Evolutionary conservation across 805 yeast genomes (phyloP).

Genomic region (Tetrapisispora phaffii): DNA sequence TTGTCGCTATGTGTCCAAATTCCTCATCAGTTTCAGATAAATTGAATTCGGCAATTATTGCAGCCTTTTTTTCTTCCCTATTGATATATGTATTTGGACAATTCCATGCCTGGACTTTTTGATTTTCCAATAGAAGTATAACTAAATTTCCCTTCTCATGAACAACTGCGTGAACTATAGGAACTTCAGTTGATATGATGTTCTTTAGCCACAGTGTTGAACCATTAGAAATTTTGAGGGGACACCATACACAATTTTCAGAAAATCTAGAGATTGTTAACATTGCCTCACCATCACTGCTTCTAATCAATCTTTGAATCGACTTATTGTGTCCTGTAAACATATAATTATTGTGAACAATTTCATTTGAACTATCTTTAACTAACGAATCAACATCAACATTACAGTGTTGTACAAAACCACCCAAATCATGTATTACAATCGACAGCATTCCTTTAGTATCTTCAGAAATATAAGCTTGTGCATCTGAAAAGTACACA

Average conservation of each 20-base stretch:
- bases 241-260: slow-evolving; percentile 51
- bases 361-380: background rate
- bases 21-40: slow-evolving; percentile 1
- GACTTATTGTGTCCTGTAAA: slow-evolving; percentile 85
- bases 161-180: slow-evolving; percentile 40
- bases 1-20: slow-evolving; percentile 18
- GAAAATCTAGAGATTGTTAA: slow-evolving; percentile 49
- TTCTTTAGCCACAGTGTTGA: slow-evolving; percentile 34
- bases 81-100: slow-evolving; percentile 29
- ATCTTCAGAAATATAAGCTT: slow-evolving; percentile 15
- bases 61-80: slow-evolving; percentile 5
- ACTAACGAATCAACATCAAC: slow-evolving; percentile 20
- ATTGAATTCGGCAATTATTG: slow-evolving; percentile 10
- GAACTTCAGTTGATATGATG: slow-evolving; percentile 35
- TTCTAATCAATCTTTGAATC: slow-evolving; percentile 53
- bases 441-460: slow-evolving; percentile 29
- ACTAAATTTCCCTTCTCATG: slow-evolving; percentile 40
- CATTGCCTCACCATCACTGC: slow-evolving; percentile 54
- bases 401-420: slow-evolving; percentile 30
- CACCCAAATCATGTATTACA: slow-evolving; percentile 38
- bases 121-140: slow-evolving; percentile 35
- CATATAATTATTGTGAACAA: slow-evolving; percentile 33
- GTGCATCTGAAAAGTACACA: slow-evolving; percentile 31
- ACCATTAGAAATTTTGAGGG: slow-evolving; percentile 27
- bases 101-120: slow-evolving; percentile 50